Percentiles rank a stretch among this genome's conserved stretches.
phyloP scores from a whole-genome alignment of 2,329 filamentous ascomycete genomes.

The Emydomyces testavorans region DNA sequence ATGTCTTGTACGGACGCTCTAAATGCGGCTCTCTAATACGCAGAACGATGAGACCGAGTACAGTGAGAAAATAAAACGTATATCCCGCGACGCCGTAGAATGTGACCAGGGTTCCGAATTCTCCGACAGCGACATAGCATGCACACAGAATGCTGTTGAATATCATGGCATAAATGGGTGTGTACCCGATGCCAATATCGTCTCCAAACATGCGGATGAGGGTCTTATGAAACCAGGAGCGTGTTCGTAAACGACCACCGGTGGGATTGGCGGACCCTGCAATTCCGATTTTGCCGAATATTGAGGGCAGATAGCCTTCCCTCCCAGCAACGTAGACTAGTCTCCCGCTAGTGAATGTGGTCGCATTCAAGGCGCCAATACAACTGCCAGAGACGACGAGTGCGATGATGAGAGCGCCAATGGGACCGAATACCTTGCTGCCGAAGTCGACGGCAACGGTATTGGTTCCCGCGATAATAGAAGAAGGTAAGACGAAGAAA shows the following conservation, averaged over 20 bases:
- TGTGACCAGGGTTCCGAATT: constrained; percentile 82
- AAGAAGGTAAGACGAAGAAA: constrained; percentile 78
- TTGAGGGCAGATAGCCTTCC: constrained; percentile 76
- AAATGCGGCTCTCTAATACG: constrained; percentile 76
- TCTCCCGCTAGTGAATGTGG: constrained; percentile 82
- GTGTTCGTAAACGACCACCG: constrained; percentile 31
- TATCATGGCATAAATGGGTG: constrained; percentile 80
- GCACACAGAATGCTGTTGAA: constrained; percentile 66
- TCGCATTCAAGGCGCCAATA: constrained; percentile 88
- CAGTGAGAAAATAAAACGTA: constrained; percentile 92
- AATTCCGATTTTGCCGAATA: constrained; percentile 76
- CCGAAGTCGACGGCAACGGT: constrained; percentile 96
- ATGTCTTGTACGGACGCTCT: constrained; percentile 84
- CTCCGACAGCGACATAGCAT: constrained; percentile 71
- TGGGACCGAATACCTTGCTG: constrained; percentile 71
- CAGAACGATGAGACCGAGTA: constrained; percentile 82
- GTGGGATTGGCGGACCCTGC: constrained; percentile 29
- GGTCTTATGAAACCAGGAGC: constrained; percentile 47
- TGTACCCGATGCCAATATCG: constrained; percentile 72
- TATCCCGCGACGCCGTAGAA: constrained; percentile 98
- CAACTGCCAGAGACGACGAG: constrained; percentile 84
- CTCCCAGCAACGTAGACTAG: constrained; percentile 90
- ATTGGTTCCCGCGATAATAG: constrained; percentile 72
- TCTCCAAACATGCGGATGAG: constrained; percentile 60
- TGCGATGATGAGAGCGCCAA: constrained; percentile 72